Percentiles rank a stretch among this genome's conserved stretches.
These are phyloP conservation scores for Knufia petricola DNA, from an alignment of 2,329 filamentous ascomycete species.

Conservation along the genomic window DNA sequence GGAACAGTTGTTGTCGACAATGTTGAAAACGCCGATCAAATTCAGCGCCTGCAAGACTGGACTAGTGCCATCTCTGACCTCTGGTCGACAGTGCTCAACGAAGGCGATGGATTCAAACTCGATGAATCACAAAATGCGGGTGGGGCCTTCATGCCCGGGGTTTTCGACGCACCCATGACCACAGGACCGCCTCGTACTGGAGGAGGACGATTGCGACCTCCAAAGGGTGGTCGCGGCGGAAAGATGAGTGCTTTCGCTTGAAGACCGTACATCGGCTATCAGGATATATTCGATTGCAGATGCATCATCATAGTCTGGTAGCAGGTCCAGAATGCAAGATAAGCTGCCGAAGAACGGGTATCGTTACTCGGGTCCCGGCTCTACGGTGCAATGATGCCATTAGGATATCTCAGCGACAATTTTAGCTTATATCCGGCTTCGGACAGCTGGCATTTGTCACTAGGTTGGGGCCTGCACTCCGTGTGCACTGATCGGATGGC, in stretches of 20 bases:
- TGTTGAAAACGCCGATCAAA: constrained; percentile 51
- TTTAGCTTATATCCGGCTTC: no score
- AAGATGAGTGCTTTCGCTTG: constrained; percentile 7
- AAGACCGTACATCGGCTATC: not conserved
- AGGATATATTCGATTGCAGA: not conserved
- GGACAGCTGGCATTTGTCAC: no score
- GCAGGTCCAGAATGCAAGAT: not conserved
- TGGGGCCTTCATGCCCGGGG: not conserved
- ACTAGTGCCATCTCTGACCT: constrained; percentile 59
- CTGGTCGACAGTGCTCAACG: constrained; percentile 63
- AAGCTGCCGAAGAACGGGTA: not conserved
- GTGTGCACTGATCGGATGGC: no score
- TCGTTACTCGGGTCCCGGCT: not conserved
- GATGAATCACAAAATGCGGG: constrained; percentile 30
- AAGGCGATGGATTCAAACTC: constrained; percentile 57
- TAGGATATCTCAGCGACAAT: no score
- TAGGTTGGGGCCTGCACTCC: no score
- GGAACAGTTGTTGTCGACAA: constrained; percentile 75
- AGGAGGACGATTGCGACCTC: constrained; percentile 3
- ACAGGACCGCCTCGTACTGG: not conserved
- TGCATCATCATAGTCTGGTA: no score
- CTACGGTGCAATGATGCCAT: no score
- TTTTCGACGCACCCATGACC: constrained; percentile 6
- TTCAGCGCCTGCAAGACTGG: constrained; percentile 64
- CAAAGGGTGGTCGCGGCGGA: constrained; percentile 1